Evolutionary conservation across 208 protist genomes (phyloP).

Genomic region (Wallacemonas sp.): DNA sequence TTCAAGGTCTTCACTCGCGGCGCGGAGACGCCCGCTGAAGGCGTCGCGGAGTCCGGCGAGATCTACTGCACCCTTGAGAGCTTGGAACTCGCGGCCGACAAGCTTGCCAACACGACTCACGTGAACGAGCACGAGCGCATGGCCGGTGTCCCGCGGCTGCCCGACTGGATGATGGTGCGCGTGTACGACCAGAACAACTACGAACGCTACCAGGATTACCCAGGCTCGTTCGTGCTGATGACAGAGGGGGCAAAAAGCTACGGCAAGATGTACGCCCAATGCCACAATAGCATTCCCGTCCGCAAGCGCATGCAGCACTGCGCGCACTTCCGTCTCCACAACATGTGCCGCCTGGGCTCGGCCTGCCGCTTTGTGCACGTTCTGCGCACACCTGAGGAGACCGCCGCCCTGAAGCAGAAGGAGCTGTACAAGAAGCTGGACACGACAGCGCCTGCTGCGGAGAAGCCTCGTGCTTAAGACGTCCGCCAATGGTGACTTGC

Average conservation of each 20-base stretch:
- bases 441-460: slow-evolving; percentile 1
- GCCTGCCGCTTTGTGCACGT: slow-evolving; percentile 85
- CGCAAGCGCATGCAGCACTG: slow-evolving; percentile 89
- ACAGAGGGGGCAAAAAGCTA: slow-evolving; percentile 74
- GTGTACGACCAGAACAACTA: slow-evolving; percentile 85
- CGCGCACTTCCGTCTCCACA: slow-evolving; percentile 83
- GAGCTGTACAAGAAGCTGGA: slow-evolving; percentile 31
- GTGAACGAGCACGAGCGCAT: slow-evolving; percentile 59
- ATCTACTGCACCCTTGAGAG: slow-evolving; percentile 65
- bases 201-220: slow-evolving; percentile 66
- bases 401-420: slow-evolving; percentile 11
- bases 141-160: slow-evolving; percentile 51
- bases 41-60: slow-evolving; percentile 29
- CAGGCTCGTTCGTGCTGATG: slow-evolving; percentile 66
- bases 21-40: background rate
- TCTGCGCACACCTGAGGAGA: slow-evolving; percentile 42
- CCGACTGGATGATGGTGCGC: slow-evolving; percentile 64
- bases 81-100: slow-evolving; percentile 37
- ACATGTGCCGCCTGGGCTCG: slow-evolving; percentile 77
- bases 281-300: slow-evolving; percentile 44
- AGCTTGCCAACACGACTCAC: slow-evolving; percentile 57
- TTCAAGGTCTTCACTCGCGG: slow-evolving; percentile 62
- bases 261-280: slow-evolving; percentile 49
- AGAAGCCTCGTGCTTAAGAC: background rate
- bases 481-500: no score